Percentiles rank a stretch among this genome's conserved stretches.
phyloP scores from a whole-genome alignment of 208 protist genomes.

The Porcisia deanei region DNA sequence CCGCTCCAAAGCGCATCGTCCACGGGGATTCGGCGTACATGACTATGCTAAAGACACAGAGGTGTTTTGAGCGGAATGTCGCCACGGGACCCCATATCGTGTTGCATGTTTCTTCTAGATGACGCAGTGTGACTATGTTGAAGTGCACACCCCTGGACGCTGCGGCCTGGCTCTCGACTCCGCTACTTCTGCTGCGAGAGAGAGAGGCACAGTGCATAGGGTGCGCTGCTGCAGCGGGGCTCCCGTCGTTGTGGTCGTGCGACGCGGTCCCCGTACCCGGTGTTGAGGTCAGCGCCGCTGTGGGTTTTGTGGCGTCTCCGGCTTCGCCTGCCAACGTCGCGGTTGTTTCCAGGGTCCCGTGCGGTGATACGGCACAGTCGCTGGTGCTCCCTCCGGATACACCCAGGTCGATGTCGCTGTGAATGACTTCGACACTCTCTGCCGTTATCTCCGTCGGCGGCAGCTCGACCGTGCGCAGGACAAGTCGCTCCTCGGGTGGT shows the following conservation, averaged over 20 bases:
- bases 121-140: slow-evolving; percentile 40
- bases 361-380: background rate
- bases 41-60: slow-evolving; percentile 72
- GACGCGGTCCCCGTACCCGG: background rate
- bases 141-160: slow-evolving; percentile 35
- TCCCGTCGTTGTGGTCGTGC: background rate
- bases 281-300: background rate
- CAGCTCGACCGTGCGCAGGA: slow-evolving; percentile 24
- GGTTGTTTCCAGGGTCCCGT: background rate
- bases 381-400: background rate
- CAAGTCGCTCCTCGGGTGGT: slow-evolving; percentile 27
- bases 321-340: background rate
- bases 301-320: background rate
- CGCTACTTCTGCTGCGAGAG: slow-evolving; percentile 10
- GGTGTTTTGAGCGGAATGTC: slow-evolving; percentile 66
- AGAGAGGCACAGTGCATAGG: background rate
- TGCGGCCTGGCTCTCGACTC: background rate
- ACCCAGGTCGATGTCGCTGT: background rate
- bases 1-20: slow-evolving; percentile 44
- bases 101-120: slow-evolving; percentile 61
- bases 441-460: slow-evolving; percentile 23
- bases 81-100: slow-evolving; percentile 46
- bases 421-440: slow-evolving; percentile 23
- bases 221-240: background rate
- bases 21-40: slow-evolving; percentile 67